A percentile compares a stretch with the other conserved stretches of the same genome.
phyloP scores from a whole-genome alignment of 805 yeast species.

The Pichia nanzhaoensis region DNA sequence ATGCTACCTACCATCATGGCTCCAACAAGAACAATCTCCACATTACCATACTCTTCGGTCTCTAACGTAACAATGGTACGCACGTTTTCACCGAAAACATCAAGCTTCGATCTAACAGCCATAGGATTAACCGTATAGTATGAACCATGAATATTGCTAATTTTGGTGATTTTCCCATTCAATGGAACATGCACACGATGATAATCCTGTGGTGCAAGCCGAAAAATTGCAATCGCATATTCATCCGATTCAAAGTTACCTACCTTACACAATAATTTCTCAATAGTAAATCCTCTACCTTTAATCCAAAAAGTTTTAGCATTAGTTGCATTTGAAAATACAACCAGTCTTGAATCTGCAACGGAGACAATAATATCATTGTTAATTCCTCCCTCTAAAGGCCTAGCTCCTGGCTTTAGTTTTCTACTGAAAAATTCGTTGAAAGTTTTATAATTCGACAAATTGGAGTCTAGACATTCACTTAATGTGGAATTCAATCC shows the following conservation, averaged over 20 bases:
- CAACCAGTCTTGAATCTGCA: constrained; percentile 83
- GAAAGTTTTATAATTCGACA: constrained; percentile 55
- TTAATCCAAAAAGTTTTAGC: constrained; percentile 88
- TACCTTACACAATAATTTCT: constrained; percentile 35
- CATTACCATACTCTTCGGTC: constrained; percentile 69
- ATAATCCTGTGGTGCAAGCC: constrained; percentile 96
- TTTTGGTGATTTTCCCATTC: constrained; percentile 60
- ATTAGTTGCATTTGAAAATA: constrained; percentile 47
- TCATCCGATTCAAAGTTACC: constrained; percentile 18
- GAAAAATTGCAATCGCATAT: constrained; percentile 65
- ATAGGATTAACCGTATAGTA: constrained; percentile 96
- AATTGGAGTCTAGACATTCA: constrained; percentile 52
- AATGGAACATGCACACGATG: constrained; percentile 92
- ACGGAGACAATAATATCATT: constrained; percentile 56
- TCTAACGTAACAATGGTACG: constrained; percentile 73
- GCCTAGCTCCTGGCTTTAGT: constrained; percentile 64
- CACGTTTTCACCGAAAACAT: constrained; percentile 89
- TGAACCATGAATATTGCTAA: constrained; percentile 73
- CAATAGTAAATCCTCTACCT: constrained; percentile 66
- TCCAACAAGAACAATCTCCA: constrained; percentile 77
- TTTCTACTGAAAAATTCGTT: constrained; percentile 86
- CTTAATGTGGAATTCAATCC: constrained; percentile 60
- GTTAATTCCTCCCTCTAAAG: constrained; percentile 47
- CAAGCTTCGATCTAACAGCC: constrained; percentile 85
- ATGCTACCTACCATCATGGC: constrained; percentile 99